Evolutionary conservation across 306 rosid genomes (phyloP), one percentile per base, ranked within the genome.

Genomic region (Vicia sativa): DNA sequence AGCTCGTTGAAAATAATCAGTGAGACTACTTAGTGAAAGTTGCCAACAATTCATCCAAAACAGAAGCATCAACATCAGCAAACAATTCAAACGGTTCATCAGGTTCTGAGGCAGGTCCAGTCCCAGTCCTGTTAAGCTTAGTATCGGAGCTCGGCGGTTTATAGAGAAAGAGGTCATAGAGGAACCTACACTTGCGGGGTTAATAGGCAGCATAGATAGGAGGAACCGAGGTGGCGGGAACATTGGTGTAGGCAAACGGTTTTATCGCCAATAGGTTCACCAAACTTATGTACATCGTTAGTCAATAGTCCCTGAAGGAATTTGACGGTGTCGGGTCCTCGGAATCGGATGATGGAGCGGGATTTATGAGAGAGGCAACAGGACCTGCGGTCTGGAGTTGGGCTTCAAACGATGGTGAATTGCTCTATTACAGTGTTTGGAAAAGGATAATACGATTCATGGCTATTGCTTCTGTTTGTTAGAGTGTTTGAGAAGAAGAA

Each of bases 101-200:
- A 4, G 80, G 35, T n/a, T 67, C 72, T 0, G 81, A 56, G 15
- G 80, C 84, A 19, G 96, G 90, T 13, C 79, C 87, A 3, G 93
- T 48, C 2, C 93, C 96, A 11, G 87, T 80, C 37, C 37, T 34
- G 54, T 88, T 78, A 45, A 90, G 96, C 87, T 83, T 88, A 61
- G 78, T 70, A 6, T 74, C 79, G 6, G 77, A 49, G 57, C 21
- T 79, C 6, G 97, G 90, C 28, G 79, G 82, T 45, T 70, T 73
- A 46, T 86, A 93, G 76, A 93, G 80, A 35, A 93, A 70, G 11
- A 93, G 67, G 79, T 93, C 98, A 62, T 77, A 90, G 55, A 93
- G 72, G 68, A 90, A 90, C 70, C 96, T 83, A 2, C 99, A n/a
- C 99, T 65, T 90, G 97, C 9, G 97, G 91, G 7, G 91, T 88